Evolutionary conservation across 192 early-diverging fungal species (phyloP).

Genomic region (Podila verticillata): DNA sequence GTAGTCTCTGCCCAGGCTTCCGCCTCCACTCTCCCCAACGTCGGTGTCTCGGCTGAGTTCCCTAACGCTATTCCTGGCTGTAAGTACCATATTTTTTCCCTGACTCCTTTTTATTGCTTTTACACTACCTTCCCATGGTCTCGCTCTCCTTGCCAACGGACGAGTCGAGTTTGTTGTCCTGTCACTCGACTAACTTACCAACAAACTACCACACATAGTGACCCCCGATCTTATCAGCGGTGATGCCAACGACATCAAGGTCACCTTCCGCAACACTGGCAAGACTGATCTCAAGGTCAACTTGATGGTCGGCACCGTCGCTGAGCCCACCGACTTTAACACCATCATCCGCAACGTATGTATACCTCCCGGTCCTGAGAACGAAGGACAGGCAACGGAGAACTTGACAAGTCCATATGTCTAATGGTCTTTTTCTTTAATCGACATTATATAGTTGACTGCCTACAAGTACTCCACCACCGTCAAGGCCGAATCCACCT

Average conservation of each 20-base stretch:
- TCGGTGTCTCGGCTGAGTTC: constrained; percentile 37
- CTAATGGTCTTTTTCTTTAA: not conserved
- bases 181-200: too few species aligned
- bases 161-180: not conserved
- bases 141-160: not conserved
- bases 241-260: constrained; percentile 46
- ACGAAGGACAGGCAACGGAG: too few species aligned
- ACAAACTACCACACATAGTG: constrained; percentile 7
- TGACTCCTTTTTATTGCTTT: constrained; percentile 5
- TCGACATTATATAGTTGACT: constrained; percentile 30
- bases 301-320: constrained; percentile 38
- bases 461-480: constrained; percentile 43
- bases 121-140: not conserved
- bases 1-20: constrained; percentile 39
- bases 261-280: constrained; percentile 48
- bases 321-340: constrained; percentile 34
- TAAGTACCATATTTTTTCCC: constrained; percentile 17
- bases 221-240: constrained; percentile 41
- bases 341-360: constrained; percentile 52
- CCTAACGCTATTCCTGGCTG: constrained; percentile 49
- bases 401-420: too few species aligned
- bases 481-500: constrained; percentile 42
- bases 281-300: constrained; percentile 51
- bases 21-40: constrained; percentile 18
- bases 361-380: not conserved